Evolutionary conservation across 1,284 basidiomycete species (phyloP), one percentile per base, ranked within the genome.

Genomic region (Irpex lacteus): DNA sequence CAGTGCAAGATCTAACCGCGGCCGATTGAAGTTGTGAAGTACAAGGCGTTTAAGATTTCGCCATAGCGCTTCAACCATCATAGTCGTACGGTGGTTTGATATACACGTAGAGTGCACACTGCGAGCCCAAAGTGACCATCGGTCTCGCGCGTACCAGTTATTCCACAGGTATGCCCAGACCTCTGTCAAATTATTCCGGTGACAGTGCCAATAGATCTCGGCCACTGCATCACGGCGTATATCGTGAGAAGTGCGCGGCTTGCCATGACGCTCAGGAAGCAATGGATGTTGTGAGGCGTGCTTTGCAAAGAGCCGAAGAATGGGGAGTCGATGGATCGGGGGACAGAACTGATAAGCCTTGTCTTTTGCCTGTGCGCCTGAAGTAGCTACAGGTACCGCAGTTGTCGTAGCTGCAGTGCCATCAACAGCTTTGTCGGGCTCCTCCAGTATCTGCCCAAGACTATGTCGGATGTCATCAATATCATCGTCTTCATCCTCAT

Each of bases 81-180:
- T 69, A 2, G 65, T 69, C 0, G 67, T 69, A 2, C 64, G 52
- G 53, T 63, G 62, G 5, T 52, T 40, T 0, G 67, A 61, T 7
- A 69, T 66, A 7, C 56, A 59, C 0, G 9, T 19, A 2, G 54
- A 5, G 40, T 64, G 49, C 1, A 65, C 64, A 0, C 63, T 62
- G 0, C 64, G 63, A 0, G 65, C 63, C 68, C 67, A 69, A 4
- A 69, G 61, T 2, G 8, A 34, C 68, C 68, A 69, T 13, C 60
- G 49, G 6, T 36, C 5, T 0, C 8, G 40, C 18, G 60, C 19
- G 40, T 69, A 69, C 67, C 68, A 69, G 0, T 60, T 62, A 18
- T 62, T 68, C 67, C 68, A 69, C 0, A 69, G 50, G 55, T 69
- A 69, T 2, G 64, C 68, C 68, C 67, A 69, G 0, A 68, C 65